Evolutionary conservation across 106 monocot species (phyloP).

Genomic region (Alisma plantagoaquatica): DNA sequence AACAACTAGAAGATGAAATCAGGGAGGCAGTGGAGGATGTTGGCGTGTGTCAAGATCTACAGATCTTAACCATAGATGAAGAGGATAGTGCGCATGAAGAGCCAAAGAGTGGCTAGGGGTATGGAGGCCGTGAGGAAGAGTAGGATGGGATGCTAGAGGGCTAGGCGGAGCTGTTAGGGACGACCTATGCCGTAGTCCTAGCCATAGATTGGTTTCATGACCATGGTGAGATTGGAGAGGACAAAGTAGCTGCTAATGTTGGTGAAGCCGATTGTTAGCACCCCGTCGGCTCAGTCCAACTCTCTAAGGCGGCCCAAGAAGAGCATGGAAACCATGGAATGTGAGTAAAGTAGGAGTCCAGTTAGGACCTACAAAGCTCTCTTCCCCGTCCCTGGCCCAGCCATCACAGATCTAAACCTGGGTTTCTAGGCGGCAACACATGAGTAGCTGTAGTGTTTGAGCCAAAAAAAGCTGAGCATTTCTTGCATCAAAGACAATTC

Average conservation of each 20-base stretch:
- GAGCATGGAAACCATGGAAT: slow-evolving; percentile 84
- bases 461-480: too few species aligned
- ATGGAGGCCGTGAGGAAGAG: slow-evolving; percentile 20
- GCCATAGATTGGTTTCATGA: slow-evolving; percentile 87
- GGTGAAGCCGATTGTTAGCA: slow-evolving; percentile 82
- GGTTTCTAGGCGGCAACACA: too few species aligned
- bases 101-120: slow-evolving; percentile 18
- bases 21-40: slow-evolving; percentile 55
- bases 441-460: too few species aligned
- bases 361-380: too few species aligned
- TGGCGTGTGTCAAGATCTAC: slow-evolving; percentile 36
- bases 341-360: slow-evolving; percentile 80
- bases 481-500: too few species aligned
- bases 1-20: slow-evolving; percentile 66
- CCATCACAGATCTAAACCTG: too few species aligned
- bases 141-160: slow-evolving; percentile 49
- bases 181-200: slow-evolving; percentile 61
- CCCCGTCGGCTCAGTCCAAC: slow-evolving; percentile 65
- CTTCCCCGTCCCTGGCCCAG: too few species aligned
- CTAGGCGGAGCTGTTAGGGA: slow-evolving; percentile 37
- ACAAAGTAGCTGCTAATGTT: slow-evolving; percentile 95
- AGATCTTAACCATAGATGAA: slow-evolving; percentile 52
- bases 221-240: slow-evolving; percentile 69
- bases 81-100: slow-evolving; percentile 24
- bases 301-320: slow-evolving; percentile 63